phyloP scores from a whole-genome alignment of 768 basidiomycete species.

The Lyophyllum semitale region DNA sequence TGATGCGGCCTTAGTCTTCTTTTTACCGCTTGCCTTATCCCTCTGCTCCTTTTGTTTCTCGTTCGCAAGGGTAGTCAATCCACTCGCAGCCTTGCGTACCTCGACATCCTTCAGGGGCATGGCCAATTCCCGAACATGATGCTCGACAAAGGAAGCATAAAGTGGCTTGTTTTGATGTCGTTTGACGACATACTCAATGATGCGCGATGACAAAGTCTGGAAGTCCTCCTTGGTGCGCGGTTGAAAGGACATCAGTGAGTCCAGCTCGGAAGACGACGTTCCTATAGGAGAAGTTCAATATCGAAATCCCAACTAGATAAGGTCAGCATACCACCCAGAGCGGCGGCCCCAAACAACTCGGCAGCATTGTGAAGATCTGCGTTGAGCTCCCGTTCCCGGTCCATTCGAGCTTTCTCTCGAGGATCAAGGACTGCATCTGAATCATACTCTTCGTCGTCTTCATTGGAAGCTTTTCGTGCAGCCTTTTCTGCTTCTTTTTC shows the following conservation, averaged over 20 bases:
- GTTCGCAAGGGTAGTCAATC: constrained; percentile 84
- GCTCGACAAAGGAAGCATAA: constrained; percentile 82
- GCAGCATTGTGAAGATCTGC: constrained; percentile 86
- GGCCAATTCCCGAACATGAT: constrained; percentile 76
- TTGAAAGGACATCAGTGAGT: constrained; percentile 71
- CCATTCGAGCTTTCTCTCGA: constrained; percentile 70
- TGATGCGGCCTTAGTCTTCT: constrained; percentile 69
- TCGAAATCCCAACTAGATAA: neutral
- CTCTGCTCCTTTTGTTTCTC: constrained; percentile 93
- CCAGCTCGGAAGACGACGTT: constrained; percentile 68
- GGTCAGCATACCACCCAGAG: constrained; percentile 55
- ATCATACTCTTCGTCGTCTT: constrained; percentile 54
- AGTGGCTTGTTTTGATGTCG: constrained; percentile 82
- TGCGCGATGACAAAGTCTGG: constrained; percentile 64
- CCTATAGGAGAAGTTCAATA: constrained; percentile 36
- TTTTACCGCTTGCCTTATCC: constrained; percentile 87
- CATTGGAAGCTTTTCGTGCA: constrained; percentile 41
- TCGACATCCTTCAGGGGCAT: constrained; percentile 86
- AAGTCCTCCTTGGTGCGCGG: constrained; percentile 93
- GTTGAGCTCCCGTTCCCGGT: constrained; percentile 81
- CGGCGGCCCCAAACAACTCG: constrained; percentile 74
- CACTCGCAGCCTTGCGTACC: constrained; percentile 84
- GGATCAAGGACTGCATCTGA: constrained; percentile 82
- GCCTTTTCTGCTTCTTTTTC: constrained; percentile 86
- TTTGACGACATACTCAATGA: constrained; percentile 76